Conservation (phyloP, 139 green algal species). For the Tetraselmis striata region DNA sequence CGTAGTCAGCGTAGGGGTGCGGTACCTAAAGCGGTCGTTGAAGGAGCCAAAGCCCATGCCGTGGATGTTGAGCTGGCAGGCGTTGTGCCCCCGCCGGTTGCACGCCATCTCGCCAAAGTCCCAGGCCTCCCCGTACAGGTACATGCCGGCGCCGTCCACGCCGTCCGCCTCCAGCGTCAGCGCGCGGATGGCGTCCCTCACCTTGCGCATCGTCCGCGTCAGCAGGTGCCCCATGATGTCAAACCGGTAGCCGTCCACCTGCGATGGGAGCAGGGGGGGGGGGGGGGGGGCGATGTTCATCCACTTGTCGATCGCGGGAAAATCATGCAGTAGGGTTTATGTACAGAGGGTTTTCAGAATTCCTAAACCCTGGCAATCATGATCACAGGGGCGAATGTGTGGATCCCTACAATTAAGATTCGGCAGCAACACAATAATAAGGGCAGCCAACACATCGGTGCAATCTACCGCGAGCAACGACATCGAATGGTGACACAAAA, state of each 20-base stretch:
- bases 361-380: too few species aligned
- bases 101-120: constrained; percentile 81
- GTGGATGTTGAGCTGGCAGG: constrained; percentile 69
- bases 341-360: too few species aligned
- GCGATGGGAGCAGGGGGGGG: background rate
- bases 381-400: too few species aligned
- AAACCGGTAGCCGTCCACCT: constrained; percentile 37
- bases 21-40: constrained; percentile 88
- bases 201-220: constrained; percentile 61
- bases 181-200: constrained; percentile 36
- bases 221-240: constrained; percentile 88
- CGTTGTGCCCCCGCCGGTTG: constrained; percentile 72
- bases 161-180: constrained; percentile 57
- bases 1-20: too few species aligned
- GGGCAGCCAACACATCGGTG: too few species aligned
- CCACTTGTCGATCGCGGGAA: too few species aligned
- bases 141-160: constrained; percentile 59
- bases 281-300: too few species aligned
- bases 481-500: too few species aligned
- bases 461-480: too few species aligned
- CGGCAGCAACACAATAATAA: too few species aligned
- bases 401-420: too few species aligned
- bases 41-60: constrained; percentile 67
- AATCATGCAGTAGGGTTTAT: too few species aligned
- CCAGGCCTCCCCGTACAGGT: constrained; percentile 89